phyloP scores from a whole-genome alignment of 495 filamentous ascomycete species.

The Podospora appendiculata region DNA sequence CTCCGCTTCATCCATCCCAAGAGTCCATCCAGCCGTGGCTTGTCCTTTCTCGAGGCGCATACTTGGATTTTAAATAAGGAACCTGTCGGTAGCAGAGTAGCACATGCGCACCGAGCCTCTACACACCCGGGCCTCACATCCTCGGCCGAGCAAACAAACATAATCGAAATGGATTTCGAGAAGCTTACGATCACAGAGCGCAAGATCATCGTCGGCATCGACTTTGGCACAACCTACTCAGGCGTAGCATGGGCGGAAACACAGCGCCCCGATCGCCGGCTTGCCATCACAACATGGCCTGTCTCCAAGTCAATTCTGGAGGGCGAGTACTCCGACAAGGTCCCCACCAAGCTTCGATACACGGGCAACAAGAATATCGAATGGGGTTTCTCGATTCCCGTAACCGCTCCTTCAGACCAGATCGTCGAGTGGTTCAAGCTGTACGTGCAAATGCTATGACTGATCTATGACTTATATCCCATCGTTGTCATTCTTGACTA shows the following conservation, averaged over 20 bases:
- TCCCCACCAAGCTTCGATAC: conserved; percentile 41
- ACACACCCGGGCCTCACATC: background rate
- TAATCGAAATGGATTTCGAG: conserved; percentile 20
- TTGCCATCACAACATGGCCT: conserved; percentile 37
- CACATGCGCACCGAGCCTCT: background rate
- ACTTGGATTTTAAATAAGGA: no score
- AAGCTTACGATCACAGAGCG: conserved; percentile 18
- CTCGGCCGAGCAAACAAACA: background rate
- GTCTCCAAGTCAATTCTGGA: conserved; percentile 29
- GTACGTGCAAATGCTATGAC: conserved; percentile 6
- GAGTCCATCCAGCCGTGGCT: no score
- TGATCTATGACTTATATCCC: background rate
- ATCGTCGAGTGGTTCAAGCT: conserved; percentile 51
- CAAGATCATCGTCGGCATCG: conserved; percentile 25
- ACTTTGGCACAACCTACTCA: conserved; percentile 23
- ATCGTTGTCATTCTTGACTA: background rate
- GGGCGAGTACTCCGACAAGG: conserved; percentile 36
- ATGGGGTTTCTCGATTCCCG: conserved; percentile 48
- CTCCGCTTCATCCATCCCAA: no score
- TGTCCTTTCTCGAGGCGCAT: no score
- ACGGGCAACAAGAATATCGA: conserved; percentile 12
- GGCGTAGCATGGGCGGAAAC: conserved; percentile 21
- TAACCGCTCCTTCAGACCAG: conserved; percentile 21
- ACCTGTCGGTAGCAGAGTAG: no score
- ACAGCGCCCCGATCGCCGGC: conserved; percentile 21